phyloP scores from a whole-genome alignment of 441 rosid genomes.

The Syzygium syzygioides region DNA sequence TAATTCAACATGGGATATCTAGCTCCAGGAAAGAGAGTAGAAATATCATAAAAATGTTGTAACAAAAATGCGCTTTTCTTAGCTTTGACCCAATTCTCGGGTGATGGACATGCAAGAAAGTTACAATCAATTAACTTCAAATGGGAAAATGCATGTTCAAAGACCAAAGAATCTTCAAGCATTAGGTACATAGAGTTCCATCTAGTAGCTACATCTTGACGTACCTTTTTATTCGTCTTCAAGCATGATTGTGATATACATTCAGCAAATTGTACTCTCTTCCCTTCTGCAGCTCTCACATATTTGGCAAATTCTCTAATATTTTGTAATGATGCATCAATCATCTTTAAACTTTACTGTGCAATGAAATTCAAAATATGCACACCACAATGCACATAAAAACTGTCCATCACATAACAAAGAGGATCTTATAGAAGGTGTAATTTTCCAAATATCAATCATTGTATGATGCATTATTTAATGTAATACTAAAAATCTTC shows the following conservation, averaged over 20 bases:
- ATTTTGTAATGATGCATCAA: not conserved
- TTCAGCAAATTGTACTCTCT: not conserved
- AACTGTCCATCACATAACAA: not conserved
- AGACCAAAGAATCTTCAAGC: not conserved
- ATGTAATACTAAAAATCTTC: not conserved
- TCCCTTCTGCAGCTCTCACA: not conserved
- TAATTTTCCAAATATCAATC: not conserved
- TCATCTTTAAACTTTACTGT: not conserved
- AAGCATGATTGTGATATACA: not conserved
- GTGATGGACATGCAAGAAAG: not conserved
- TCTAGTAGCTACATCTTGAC: not conserved
- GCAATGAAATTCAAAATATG: not conserved
- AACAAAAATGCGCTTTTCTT: not conserved
- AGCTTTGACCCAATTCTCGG: not conserved
- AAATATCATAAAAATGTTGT: not conserved
- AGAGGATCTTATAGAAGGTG: not conserved
- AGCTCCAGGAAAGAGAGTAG: not conserved
- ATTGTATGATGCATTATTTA: not conserved
- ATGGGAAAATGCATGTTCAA: not conserved
- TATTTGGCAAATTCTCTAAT: not conserved
- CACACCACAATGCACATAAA: not conserved
- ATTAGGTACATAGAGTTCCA: not conserved
- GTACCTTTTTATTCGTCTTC: not conserved
- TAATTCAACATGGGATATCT: accelerated
- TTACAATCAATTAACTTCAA: not conserved